Evolutionary conservation across 441 rosid genomes (phyloP).

Genomic region (Erodium texanum): DNA sequence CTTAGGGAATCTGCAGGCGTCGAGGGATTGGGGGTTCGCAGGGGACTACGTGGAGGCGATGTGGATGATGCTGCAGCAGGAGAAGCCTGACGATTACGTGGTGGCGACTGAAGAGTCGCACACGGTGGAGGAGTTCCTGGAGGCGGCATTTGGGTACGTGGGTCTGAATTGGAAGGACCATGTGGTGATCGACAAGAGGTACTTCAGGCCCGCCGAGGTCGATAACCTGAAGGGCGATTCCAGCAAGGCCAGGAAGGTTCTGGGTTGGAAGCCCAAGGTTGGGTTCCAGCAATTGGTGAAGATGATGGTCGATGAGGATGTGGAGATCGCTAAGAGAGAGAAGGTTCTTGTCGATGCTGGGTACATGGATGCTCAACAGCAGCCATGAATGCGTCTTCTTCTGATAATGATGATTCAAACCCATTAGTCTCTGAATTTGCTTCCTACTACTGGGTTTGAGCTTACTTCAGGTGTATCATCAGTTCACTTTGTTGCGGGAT

Average conservation of each 20-base stretch:
- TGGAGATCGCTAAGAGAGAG: conserved; percentile 76
- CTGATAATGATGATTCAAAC: neutral
- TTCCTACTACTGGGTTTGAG: neutral
- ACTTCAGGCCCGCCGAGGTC: conserved; percentile 72
- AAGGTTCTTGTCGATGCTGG: conserved; percentile 87
- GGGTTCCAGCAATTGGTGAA: conserved; percentile 79
- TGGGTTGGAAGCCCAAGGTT: conserved; percentile 74
- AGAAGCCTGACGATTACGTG: conserved; percentile 80
- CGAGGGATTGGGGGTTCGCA: conserved; percentile 90
- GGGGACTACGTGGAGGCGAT: conserved; percentile 87
- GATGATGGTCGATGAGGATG: conserved; percentile 87
- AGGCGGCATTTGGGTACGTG: conserved; percentile 72
- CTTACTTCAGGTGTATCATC: neutral
- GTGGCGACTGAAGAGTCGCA: conserved; percentile 96
- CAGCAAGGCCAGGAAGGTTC: conserved; percentile 51
- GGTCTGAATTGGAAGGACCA: conserved; percentile 78
- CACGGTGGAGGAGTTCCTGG: conserved; percentile 79
- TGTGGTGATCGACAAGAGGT: conserved; percentile 80
- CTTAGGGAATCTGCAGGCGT: conserved; percentile 70
- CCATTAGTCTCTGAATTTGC: neutral
- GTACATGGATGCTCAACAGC: conserved; percentile 76
- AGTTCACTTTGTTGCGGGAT: neutral
- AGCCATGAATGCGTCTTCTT: conserved; percentile 33
- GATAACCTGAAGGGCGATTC: conserved; percentile 79
- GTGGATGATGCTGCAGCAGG: conserved; percentile 97